These are phyloP conservation scores for Vanrija pseudolonga DNA, from an alignment of 1,284 basidiomycete genomes.

Conservation along the genomic window DNA sequence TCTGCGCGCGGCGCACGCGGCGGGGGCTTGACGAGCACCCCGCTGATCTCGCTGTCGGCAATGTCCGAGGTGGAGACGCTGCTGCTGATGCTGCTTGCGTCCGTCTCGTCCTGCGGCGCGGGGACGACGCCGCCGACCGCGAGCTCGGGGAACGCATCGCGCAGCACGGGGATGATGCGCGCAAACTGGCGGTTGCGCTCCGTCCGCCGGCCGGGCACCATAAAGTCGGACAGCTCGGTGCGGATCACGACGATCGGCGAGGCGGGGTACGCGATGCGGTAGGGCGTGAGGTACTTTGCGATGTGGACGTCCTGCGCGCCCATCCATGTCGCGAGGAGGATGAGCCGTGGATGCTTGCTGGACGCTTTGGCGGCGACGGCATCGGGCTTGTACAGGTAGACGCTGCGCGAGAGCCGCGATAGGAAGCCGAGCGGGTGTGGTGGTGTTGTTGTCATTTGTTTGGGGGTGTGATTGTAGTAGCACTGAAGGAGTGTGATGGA, in stretches of 20 bases:
- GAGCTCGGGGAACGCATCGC: not conserved
- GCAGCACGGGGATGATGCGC: not conserved
- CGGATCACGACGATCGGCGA: constrained; percentile 14
- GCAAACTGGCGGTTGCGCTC: not conserved
- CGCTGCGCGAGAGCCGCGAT: not conserved
- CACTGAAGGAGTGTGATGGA: no score
- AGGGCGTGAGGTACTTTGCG: constrained; percentile 14
- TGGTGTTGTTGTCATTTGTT: not conserved
- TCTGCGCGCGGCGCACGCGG: not conserved
- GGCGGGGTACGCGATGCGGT: constrained; percentile 7
- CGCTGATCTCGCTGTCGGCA: not conserved
- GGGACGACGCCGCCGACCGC: not conserved
- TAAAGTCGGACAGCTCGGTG: constrained; percentile 8
- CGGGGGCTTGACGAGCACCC: not conserved
- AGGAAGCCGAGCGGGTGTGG: not conserved
- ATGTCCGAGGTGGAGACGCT: not conserved
- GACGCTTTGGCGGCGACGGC: not conserved
- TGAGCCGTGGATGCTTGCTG: constrained; percentile 1
- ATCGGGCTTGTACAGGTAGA: constrained; percentile 2
- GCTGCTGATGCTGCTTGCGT: no score
- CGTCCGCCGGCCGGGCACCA: not conserved
- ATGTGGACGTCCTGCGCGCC: constrained; percentile 10
- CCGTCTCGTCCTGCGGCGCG: not conserved
- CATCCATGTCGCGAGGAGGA: constrained; percentile 19
- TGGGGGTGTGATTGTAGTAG: not conserved